Evolutionary conservation across 2,329 filamentous ascomycete genomes (phyloP).

Genomic region (Pestalotiopsis sp.): DNA sequence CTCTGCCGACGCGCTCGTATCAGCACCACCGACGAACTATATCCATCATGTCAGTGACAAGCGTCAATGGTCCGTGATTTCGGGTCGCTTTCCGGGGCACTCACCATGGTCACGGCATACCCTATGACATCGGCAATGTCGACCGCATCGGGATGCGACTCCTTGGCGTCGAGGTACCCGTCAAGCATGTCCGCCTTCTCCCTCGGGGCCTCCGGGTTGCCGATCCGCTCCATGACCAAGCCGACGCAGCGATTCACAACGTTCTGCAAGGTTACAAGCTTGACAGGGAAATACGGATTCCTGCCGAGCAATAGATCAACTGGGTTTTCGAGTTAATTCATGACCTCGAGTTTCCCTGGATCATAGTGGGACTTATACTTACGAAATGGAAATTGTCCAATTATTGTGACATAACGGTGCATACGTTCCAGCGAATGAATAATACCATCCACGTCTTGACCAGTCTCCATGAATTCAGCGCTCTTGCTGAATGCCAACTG

Average conservation of each 20-base stretch:
- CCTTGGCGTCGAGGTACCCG: slow-evolving; percentile 28
- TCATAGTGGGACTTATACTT: background rate
- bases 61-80: too few relatives aligned
- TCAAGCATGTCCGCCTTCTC: slow-evolving; percentile 28
- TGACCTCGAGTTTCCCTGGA: background rate
- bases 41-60: background rate
- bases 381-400: slow-evolving; percentile 28
- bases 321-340: background rate
- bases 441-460: slow-evolving; percentile 38
- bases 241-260: slow-evolving; percentile 19
- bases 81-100: background rate
- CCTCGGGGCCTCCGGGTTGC: slow-evolving; percentile 12
- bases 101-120: slow-evolving; percentile 18
- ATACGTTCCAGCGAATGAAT: slow-evolving; percentile 32
- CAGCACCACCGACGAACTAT: slow-evolving; percentile 9
- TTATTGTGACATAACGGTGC: slow-evolving; percentile 32
- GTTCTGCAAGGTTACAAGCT: slow-evolving; percentile 15
- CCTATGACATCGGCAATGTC: slow-evolving; percentile 28
- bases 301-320: slow-evolving; percentile 39
- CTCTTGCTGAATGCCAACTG: slow-evolving; percentile 41
- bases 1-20: slow-evolving; percentile 20
- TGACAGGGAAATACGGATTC: slow-evolving; percentile 24
- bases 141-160: slow-evolving; percentile 25
- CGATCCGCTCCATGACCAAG: background rate
- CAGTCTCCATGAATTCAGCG: slow-evolving; percentile 42